Evolutionary conservation across 805 yeast species (phyloP), one percentile per base, ranked within the genome.

Genomic region (Zygosaccharomyces rouxii): DNA sequence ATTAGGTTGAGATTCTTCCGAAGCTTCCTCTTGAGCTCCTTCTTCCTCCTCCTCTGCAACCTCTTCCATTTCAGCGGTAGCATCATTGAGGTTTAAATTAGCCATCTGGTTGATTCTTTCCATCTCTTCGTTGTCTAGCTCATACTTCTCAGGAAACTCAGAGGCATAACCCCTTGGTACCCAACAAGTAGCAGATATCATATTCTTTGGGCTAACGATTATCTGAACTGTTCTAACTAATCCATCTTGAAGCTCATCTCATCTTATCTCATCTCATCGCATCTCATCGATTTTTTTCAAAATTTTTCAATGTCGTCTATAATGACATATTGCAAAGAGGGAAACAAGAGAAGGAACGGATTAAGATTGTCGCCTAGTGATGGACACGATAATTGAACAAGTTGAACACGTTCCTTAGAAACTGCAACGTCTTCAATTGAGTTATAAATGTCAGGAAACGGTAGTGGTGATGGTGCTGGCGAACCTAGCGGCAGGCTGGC

Each of bases 91-190:
- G 64, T 90, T 88, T 57, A 89, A 72, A 50, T 84, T 79, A 46
- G 98, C 96, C 80, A 94, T 77, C 55, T 82, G 80, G 53, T 83
- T 79, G 64, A 94, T 89, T 70, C 97, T 79, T 49, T 81, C 92
- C 87, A 94, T 83, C 70, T 94, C 99, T 51, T 79, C 92, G 53
- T 94, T 98, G 57, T 89, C 83, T 47, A 92, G 71, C 56, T 88
- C 96, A 60, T 89, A 89, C 62, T 85, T 80, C 60, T 81, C 88
- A 5, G 99, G 98, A 63, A 84, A 87, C 67, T 90, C 97, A 33
- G 95, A 79, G 25, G 99, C 95, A 67, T 77, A 86, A 4, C 99
- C 99, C 61, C 96, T 80, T 43, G 98, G 97, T 21, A 92, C 96
- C 98, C 99, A 94, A 44, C 83, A 73, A 42, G 94, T 83, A 23